Conservation (phyloP, 1,284 basidiomycete genomes). For the Ceratobasidium sp. region DNA sequence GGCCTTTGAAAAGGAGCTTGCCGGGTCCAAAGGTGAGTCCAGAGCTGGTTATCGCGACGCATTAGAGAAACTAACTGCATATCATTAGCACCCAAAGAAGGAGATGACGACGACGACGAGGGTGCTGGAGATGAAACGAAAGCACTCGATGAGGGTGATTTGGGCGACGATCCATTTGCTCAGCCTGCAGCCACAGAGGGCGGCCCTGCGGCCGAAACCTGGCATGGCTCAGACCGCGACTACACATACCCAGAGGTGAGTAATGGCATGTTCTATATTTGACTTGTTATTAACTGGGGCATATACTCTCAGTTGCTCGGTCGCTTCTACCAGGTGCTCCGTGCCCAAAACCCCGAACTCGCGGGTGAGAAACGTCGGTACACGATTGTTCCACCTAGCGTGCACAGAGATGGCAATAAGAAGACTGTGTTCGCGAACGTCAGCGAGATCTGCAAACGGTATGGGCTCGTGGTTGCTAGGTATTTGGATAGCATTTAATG, state of each 20-base stretch:
- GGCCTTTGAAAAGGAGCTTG: conserved; percentile 90
- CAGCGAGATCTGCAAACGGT: conserved; percentile 94
- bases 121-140: conserved; percentile 63
- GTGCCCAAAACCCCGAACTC: conserved; percentile 94
- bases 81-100: conserved; percentile 50
- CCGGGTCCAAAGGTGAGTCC: conserved; percentile 55
- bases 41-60: neutral
- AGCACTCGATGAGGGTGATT: conserved; percentile 73
- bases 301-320: conserved; percentile 75
- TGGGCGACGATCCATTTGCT: conserved; percentile 84
- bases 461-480: neutral
- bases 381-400: conserved; percentile 96
- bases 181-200: conserved; percentile 65
- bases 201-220: conserved; percentile 74
- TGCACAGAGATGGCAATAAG: conserved; percentile 94
- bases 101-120: conserved; percentile 66
- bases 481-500: neutral
- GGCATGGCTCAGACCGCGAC: conserved; percentile 93
- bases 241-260: conserved; percentile 92
- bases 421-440: conserved; percentile 98
- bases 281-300: conserved; percentile 31
- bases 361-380: conserved; percentile 91
- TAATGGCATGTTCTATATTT: conserved; percentile 9
- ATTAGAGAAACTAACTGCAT: neutral
- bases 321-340: conserved; percentile 91